phyloP scores from a whole-genome alignment of 2,329 filamentous ascomycete species.

The Aspergillus sp. region DNA sequence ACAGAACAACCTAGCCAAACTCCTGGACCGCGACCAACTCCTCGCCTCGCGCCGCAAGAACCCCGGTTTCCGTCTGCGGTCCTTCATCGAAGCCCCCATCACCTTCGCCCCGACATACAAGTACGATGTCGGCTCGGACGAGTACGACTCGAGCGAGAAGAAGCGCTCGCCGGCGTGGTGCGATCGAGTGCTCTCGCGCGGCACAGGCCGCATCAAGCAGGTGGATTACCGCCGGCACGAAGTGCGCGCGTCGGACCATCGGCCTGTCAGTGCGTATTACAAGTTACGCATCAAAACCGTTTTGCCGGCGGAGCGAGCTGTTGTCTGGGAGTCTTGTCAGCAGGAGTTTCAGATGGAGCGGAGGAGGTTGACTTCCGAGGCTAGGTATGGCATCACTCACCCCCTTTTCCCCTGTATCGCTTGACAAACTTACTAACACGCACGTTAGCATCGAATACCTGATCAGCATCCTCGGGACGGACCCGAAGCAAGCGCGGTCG shows the following conservation, averaged over 20 bases:
- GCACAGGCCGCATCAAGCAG: slow-evolving; percentile 73
- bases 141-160: slow-evolving; percentile 92
- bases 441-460: slow-evolving; percentile 53
- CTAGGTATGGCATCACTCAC: slow-evolving; percentile 57
- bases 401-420: not conserved
- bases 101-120: slow-evolving; percentile 96
- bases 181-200: slow-evolving; percentile 81
- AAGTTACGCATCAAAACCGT: slow-evolving; percentile 78
- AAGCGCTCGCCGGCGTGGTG: slow-evolving; percentile 93
- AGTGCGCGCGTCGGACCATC: slow-evolving; percentile 81
- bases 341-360: slow-evolving; percentile 66
- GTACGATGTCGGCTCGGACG: slow-evolving; percentile 91
- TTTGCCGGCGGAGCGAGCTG: slow-evolving; percentile 55
- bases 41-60: slow-evolving; percentile 83
- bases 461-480: slow-evolving; percentile 53
- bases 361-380: slow-evolving; percentile 58
- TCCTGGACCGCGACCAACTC: slow-evolving; percentile 88
- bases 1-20: slow-evolving; percentile 69
- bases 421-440: too few species aligned
- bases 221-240: slow-evolving; percentile 84
- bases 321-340: slow-evolving; percentile 65
- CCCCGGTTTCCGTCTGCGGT: slow-evolving; percentile 76
- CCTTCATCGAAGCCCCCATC: slow-evolving; percentile 85
- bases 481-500: slow-evolving; percentile 45
- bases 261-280: slow-evolving; percentile 82